Percentiles rank a stretch among this genome's conserved stretches.
Conservation (phyloP, 2,329 filamentous ascomycete species). For the Epichloe scottii region DNA sequence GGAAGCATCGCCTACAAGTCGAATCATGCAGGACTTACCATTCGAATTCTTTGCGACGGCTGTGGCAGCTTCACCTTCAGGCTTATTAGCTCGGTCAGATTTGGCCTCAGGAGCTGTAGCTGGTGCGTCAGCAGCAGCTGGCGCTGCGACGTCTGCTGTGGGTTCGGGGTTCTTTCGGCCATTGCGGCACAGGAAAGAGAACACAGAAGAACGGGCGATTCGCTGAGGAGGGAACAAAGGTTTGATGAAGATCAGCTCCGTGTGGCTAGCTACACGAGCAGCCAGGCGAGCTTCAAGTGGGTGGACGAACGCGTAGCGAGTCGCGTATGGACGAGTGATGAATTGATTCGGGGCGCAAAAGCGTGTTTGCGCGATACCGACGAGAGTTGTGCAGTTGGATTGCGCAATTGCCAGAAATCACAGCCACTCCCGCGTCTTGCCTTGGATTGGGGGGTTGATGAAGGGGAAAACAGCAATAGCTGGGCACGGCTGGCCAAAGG, state of each 20-base stretch:
- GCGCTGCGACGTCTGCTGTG: conserved; percentile 20
- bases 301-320: conserved; percentile 11
- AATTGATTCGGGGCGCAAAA: conserved; percentile 4
- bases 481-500: conserved; percentile 19
- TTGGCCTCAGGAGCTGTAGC: conserved; percentile 12
- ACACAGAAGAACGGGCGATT: conserved; percentile 11
- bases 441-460: conserved; percentile 3
- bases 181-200: conserved; percentile 16
- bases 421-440: conserved; percentile 6
- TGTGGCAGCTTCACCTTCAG: conserved; percentile 14
- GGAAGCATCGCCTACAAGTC: background rate
- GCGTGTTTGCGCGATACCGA: conserved; percentile 2
- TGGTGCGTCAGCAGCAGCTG: conserved; percentile 19
- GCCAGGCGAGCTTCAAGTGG: conserved; percentile 6
- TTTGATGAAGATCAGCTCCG: background rate
- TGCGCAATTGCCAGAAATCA: conserved; percentile 6
- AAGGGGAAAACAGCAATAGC: conserved; percentile 1
- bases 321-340: conserved; percentile 8
- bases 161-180: conserved; percentile 27
- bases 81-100: conserved; percentile 12
- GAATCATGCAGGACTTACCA: conserved; percentile 17
- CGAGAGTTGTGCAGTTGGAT: conserved; percentile 1
- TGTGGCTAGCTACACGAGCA: background rate
- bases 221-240: conserved; percentile 1
- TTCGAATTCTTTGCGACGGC: conserved; percentile 17